These are phyloP conservation scores for Teratosphaeriaceae sp. DNA, from an alignment of 2,329 filamentous ascomycete genomes.

Conservation along the genomic window DNA sequence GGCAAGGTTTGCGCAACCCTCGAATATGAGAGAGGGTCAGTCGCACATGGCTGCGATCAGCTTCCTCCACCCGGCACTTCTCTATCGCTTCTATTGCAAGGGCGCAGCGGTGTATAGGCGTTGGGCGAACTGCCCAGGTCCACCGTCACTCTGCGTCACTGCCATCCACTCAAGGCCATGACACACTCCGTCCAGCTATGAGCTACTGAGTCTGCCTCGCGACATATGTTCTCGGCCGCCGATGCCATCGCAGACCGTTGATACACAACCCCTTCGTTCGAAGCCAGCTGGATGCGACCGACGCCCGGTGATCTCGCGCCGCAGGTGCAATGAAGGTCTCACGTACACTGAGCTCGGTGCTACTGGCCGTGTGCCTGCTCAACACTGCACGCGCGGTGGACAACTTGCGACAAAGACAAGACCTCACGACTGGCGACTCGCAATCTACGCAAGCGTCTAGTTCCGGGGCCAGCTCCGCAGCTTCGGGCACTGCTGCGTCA, in stretches of 20 bases:
- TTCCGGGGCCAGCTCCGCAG: neutral
- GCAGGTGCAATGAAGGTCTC: conserved; percentile 3
- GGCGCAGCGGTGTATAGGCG: neutral
- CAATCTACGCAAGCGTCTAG: neutral
- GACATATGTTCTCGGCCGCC: no score
- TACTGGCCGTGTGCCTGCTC: neutral
- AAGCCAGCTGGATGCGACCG: neutral
- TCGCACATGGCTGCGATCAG: neutral
- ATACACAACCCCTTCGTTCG: neutral
- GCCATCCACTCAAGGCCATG: neutral
- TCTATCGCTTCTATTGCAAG: neutral
- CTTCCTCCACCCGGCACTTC: neutral
- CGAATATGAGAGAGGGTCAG: neutral
- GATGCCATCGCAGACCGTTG: no score
- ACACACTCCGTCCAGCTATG: neutral
- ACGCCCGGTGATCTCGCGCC: neutral
- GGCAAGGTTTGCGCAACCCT: neutral
- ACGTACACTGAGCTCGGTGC: conserved; percentile 1
- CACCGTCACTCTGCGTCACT: neutral
- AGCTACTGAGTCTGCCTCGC: no score
- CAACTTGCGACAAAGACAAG: neutral
- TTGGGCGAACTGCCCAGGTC: neutral
- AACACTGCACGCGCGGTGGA: neutral
- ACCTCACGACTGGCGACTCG: neutral
- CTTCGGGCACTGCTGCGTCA: neutral